Base-by-base conservation (phyloP, 805 yeast species). In the Saccharomycopsis fodiens region DNA sequence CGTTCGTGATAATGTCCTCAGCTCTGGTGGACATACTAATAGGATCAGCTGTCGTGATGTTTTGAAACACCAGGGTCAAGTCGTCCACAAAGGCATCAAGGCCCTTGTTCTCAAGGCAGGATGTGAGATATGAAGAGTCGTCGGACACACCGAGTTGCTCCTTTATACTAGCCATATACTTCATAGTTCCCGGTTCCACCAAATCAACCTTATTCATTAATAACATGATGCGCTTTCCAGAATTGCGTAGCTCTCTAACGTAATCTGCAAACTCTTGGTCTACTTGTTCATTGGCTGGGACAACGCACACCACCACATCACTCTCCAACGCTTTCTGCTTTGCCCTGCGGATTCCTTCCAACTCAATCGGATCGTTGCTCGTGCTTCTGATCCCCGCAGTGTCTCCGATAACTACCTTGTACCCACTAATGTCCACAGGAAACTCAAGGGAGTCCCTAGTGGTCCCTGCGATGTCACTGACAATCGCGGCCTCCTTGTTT, bases 381-480 rank as follows among this genome's bases (percentile, higher is more conserved):
- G 67, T 47, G 8, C 68, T 61, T 48, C 97, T 63, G 3, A 93
- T 74, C 0, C 98, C 98, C 0, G 98, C 98, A 0, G 97, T 89
- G 59, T 93, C 98, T 2, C 94, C 86, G 19, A 89, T 62, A 2
- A 87, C 69, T 0, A 87, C 82, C 59, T 89, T 91, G 60, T 71
- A 87, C 0, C 98, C 98, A 29, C 74, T 72, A 2, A 93, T 75
- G 57, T 89, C 89, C 23, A 93, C 58, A 0, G 87, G 84, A 1
- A 87, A 76, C 53, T 88, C 94, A 20, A 93, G 74, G 0, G 85
- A 66, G 57, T 93, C 98, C 56, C 98, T 70, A 0, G 98, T 93
- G 0, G 98, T 93, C 0, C 98, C 98, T 1, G 95, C 95, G 3
- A 85, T 75, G 32, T 79, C 79, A 58, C 96, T 86, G 1, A 93